Base-by-base conservation (phyloP, 2,329 filamentous ascomycete species). In the Coleophoma eucalyptorum region DNA sequence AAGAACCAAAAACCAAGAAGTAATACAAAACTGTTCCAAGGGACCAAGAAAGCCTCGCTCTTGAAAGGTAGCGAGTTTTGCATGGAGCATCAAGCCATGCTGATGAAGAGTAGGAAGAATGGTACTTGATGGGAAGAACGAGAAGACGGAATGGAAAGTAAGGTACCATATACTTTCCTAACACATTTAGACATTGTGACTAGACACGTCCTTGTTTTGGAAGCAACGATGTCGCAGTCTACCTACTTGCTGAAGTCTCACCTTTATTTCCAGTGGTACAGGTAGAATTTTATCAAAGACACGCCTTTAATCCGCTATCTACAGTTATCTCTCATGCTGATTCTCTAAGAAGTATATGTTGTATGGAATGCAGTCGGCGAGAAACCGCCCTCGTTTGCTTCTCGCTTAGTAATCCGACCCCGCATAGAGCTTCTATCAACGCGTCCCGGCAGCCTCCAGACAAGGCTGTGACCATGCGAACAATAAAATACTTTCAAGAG, bases 21-120 rank as follows among this genome's bases (percentile, higher is more conserved):
- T 55, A 55, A 64, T 62, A 63, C 60, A 65, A 65, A 62, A 61
- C 54, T 57, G 53, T 50, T 61, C 58, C 58, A 62, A 57, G 50
- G 50, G 52, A 59, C 61, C 63, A 63, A 66, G 60, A 64, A 62
- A 61, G 48, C 51, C 53, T 56, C 52, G 56, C 51, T 56, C 52
- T 49, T 54, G 40, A 47, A 46, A 51, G 54, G 57, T 45, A 53
- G 49, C 51, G 51, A 58, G 55, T 54, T 54, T 50, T 54, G 55
- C 40, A 46, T 56, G 55, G 47, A 55, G 52, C 58, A 60, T 56
- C 55, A 58, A 58, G 59, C 49, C 57, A 62, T 61, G 58, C 54
- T 56, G 58, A 54, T 55, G 54, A 62, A 58, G 55, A 58, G 42
- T 6, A 43, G n/a, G 57, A 58, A 59, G 43, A 59, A 64, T 58